A percentile compares a stretch with the other conserved stretches of the same genome.
Evolutionary conservation across 148 eudicot genomes (phyloP).

Genomic region (Nepenthes mirabilis): DNA sequence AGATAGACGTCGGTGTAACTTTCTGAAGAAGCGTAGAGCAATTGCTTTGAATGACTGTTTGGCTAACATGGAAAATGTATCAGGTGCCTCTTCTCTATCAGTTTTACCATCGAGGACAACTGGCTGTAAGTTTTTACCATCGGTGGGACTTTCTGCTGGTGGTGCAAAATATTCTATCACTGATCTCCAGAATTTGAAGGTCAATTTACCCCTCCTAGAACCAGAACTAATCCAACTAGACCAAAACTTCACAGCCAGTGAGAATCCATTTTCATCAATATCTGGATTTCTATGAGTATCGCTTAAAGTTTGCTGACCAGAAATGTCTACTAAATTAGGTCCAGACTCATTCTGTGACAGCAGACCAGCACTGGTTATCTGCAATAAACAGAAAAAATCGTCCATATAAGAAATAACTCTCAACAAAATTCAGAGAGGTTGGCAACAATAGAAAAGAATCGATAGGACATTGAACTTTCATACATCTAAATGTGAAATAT

Average conservation of each 20-base stretch:
- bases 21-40: slow-evolving; percentile 39
- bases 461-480: not conserved
- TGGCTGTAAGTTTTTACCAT: slow-evolving; percentile 29
- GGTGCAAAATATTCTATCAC: slow-evolving; percentile 42
- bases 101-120: slow-evolving; percentile 31
- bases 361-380: slow-evolving; percentile 83
- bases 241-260: slow-evolving; percentile 47
- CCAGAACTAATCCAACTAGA: slow-evolving; percentile 59
- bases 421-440: not conserved
- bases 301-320: slow-evolving; percentile 18
- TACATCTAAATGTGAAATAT: not conserved
- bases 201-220: slow-evolving; percentile 37
- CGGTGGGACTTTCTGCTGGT: slow-evolving; percentile 29
- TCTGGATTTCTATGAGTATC: slow-evolving; percentile 19
- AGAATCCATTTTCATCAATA: slow-evolving; percentile 28
- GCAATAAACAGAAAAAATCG: slow-evolving; percentile 18
- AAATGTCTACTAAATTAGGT: slow-evolving; percentile 19
- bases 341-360: slow-evolving; percentile 51
- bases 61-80: slow-evolving; percentile 43
- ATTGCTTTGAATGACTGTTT: slow-evolving; percentile 64
- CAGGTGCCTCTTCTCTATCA: slow-evolving; percentile 45
- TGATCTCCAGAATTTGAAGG: slow-evolving; percentile 48
- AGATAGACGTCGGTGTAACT: slow-evolving; percentile 78
- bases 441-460: not conserved
- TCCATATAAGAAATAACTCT: not conserved